Percentiles rank a stretch among this genome's conserved stretches.
These are phyloP conservation scores for Cyberlindnera americana DNA, from an alignment of 805 yeast genomes.

Conservation along the genomic window DNA sequence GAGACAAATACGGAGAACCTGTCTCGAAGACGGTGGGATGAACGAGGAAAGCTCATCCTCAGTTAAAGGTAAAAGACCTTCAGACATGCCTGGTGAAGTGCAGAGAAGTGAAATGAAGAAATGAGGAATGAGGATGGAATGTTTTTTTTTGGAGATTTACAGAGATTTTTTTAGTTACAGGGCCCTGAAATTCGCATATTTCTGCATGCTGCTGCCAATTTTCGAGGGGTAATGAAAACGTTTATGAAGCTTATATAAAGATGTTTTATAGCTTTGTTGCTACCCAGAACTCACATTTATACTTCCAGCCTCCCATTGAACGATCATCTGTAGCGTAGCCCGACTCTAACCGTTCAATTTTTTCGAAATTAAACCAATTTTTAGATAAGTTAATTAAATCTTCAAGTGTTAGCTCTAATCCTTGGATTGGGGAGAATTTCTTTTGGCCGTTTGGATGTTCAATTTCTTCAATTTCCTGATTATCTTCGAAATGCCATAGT, in stretches of 20 bases:
- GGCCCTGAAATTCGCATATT: constrained; percentile 6
- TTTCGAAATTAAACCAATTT: constrained; percentile 48
- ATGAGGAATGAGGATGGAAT: neutral
- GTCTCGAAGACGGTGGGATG: constrained; percentile 56
- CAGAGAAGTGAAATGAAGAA: neutral
- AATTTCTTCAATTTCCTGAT: constrained; percentile 30
- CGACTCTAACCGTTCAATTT: constrained; percentile 42
- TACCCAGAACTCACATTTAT: constrained; percentile 69
- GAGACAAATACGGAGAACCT: constrained; percentile 62
- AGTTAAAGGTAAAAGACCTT: constrained; percentile 18
- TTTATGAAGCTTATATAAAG: no score
- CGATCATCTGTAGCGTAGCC: constrained; percentile 51
- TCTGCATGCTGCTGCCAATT: neutral
- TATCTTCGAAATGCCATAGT: constrained; percentile 68
- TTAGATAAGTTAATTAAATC: constrained; percentile 48
- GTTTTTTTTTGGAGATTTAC: neutral
- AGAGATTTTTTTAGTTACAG: neutral
- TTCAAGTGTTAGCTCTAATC: constrained; percentile 56
- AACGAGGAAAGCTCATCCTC: constrained; percentile 21
- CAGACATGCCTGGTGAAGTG: constrained; percentile 9
- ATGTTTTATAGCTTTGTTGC: constrained; percentile 34
- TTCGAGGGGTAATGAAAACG: no score
- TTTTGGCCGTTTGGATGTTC: constrained; percentile 21
- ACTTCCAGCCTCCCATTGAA: constrained; percentile 52
- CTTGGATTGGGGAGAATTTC: constrained; percentile 39